These are phyloP conservation scores for Apiospora koreana DNA, from an alignment of 2,329 filamentous ascomycete genomes.

Conservation along the genomic window DNA sequence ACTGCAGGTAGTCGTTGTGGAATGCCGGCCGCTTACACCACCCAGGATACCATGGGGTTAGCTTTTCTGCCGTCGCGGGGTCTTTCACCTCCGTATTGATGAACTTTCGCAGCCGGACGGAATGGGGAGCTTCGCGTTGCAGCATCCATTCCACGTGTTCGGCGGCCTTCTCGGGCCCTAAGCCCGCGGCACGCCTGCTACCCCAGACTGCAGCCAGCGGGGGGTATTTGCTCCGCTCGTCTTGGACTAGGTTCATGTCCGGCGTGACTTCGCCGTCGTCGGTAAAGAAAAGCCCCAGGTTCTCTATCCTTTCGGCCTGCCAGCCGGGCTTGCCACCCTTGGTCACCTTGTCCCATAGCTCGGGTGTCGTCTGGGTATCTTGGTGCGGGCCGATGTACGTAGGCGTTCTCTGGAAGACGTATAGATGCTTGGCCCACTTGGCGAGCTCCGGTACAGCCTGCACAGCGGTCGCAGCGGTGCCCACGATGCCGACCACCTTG, in stretches of 20 bases:
- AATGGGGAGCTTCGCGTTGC: neutral
- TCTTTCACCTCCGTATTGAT: constrained; percentile 43
- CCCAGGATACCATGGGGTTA: constrained; percentile 52
- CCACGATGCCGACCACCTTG: constrained; percentile 46
- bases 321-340: constrained; percentile 26
- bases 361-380: constrained; percentile 34
- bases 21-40: constrained; percentile 57
- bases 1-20: constrained; percentile 47
- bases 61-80: constrained; percentile 42
- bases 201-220: neutral
- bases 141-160: neutral
- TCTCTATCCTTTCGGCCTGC: constrained; percentile 39
- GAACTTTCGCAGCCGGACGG: constrained; percentile 39
- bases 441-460: constrained; percentile 48
- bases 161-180: neutral
- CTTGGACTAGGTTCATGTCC: constrained; percentile 31
- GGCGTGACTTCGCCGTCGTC: constrained; percentile 26
- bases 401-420: constrained; percentile 58
- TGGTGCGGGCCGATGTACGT: constrained; percentile 40
- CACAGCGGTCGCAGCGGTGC: constrained; percentile 51
- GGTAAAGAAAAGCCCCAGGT: constrained; percentile 38
- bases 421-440: constrained; percentile 49
- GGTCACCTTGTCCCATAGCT: neutral
- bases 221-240: neutral
- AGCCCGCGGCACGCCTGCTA: neutral